phyloP scores from a whole-genome alignment of 2,329 filamentous ascomycete genomes.

The Nemania sp. region DNA sequence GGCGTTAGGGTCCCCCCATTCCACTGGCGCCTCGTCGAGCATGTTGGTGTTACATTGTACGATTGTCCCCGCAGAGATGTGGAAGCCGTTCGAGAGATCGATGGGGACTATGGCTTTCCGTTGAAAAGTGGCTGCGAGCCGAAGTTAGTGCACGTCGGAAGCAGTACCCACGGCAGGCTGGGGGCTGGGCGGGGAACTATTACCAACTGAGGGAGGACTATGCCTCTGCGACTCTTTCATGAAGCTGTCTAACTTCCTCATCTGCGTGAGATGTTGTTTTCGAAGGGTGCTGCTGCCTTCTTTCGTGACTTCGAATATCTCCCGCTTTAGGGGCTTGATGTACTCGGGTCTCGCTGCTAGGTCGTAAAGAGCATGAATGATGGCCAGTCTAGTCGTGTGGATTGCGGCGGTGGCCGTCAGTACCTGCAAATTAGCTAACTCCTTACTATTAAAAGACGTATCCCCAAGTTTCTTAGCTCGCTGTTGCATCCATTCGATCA shows the following conservation, averaged over 20 bases:
- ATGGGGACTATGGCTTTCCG: constrained; percentile 48
- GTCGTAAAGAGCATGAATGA: constrained; percentile 57
- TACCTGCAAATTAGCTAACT: constrained; percentile 50
- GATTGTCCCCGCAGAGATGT: constrained; percentile 48
- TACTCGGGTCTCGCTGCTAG: constrained; percentile 57
- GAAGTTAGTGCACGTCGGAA: constrained; percentile 11
- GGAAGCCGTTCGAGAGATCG: constrained; percentile 51
- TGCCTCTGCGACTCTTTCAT: constrained; percentile 55
- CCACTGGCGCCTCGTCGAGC: constrained; percentile 44
- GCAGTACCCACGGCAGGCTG: too few species aligned
- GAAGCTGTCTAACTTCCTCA: constrained; percentile 55
- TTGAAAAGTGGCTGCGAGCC: constrained; percentile 44
- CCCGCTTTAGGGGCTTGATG: constrained; percentile 56
- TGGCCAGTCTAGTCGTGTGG: constrained; percentile 51
- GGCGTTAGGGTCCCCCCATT: constrained; percentile 45
- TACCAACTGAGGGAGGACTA: constrained; percentile 49
- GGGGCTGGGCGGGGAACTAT: constrained; percentile 10
- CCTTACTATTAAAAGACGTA: constrained; percentile 45
- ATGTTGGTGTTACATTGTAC: constrained; percentile 48
- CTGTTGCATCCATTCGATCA: constrained; percentile 50
- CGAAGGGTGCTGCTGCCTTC: constrained; percentile 43
- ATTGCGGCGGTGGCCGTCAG: constrained; percentile 53
- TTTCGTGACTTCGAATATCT: constrained; percentile 51
- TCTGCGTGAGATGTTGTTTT: constrained; percentile 49
- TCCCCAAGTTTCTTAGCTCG: constrained; percentile 45